phyloP scores from a whole-genome alignment of 495 filamentous ascomycete genomes.

The Parachaetomium inaequale region DNA sequence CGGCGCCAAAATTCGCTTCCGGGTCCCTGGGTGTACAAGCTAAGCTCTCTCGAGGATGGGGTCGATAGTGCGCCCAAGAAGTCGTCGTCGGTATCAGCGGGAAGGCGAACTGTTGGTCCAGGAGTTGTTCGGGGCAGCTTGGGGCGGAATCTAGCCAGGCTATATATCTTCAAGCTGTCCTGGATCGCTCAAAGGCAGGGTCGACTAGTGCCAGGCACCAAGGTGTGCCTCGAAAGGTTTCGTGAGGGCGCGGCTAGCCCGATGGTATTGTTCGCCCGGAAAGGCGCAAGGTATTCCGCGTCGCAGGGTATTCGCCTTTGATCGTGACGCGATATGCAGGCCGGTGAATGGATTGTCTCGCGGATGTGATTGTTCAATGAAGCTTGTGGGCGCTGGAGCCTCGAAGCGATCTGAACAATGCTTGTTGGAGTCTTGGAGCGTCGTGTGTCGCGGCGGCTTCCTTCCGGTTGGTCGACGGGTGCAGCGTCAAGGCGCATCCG shows the following conservation, averaged over 20 bases:
- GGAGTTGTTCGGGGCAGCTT: not conserved
- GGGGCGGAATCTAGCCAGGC: not conserved
- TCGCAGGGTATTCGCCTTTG: not conserved
- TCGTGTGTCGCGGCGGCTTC: constrained; percentile 15
- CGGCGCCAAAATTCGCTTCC: not conserved
- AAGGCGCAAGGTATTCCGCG: not conserved
- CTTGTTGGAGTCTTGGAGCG: constrained; percentile 1
- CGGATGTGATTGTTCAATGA: constrained; percentile 11
- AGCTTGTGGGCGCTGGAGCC: constrained; percentile 10
- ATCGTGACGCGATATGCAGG: not conserved
- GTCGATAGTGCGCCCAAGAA: not conserved
- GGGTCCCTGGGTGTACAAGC: not conserved
- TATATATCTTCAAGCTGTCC: constrained; percentile 16
- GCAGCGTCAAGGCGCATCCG: not conserved
- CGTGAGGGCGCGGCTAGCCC: not conserved
- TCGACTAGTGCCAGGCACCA: not conserved
- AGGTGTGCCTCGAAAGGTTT: not conserved
- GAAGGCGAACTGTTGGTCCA: not conserved
- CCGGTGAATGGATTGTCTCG: not conserved
- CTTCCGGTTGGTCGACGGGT: constrained; percentile 12
- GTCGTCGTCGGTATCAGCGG: not conserved
- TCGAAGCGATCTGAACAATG: constrained; percentile 18
- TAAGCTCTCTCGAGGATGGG: not conserved
- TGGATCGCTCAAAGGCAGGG: not conserved
- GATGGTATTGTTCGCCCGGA: not conserved